Evolutionary conservation across 352 stramenopile species (phyloP).

Genomic region (Pythium insidiosum): DNA sequence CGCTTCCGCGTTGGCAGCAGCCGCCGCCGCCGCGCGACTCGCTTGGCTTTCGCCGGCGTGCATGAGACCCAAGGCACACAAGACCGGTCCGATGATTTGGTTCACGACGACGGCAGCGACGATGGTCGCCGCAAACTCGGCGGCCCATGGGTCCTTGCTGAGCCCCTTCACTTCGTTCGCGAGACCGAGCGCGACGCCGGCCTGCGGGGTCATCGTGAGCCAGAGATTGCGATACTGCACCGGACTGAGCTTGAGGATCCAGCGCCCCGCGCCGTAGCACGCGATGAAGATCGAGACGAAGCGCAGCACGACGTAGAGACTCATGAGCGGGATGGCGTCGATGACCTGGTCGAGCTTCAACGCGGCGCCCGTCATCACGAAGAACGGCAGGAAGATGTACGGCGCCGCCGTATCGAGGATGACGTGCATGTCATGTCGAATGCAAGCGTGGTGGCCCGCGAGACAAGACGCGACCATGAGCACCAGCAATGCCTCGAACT

Average conservation of each 20-base stretch:
- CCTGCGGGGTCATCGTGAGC: constrained; percentile 67
- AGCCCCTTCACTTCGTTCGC: constrained; percentile 48
- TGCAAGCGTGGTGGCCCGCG: constrained; percentile 45
- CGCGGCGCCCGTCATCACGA: constrained; percentile 68
- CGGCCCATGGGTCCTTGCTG: constrained; percentile 39
- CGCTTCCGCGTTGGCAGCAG: too few species aligned
- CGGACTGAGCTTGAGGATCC: constrained; percentile 45
- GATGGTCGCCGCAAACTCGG: constrained; percentile 55
- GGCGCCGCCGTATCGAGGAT: constrained; percentile 58
- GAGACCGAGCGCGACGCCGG: constrained; percentile 53
- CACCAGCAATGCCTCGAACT: constrained; percentile 62
- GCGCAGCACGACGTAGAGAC: constrained; percentile 44
- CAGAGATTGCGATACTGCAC: constrained; percentile 69
- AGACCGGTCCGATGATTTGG: constrained; percentile 59
- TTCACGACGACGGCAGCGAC: constrained; percentile 61
- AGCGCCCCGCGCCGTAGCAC: constrained; percentile 49
- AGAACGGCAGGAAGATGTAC: constrained; percentile 72
- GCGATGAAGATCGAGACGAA: constrained; percentile 55
- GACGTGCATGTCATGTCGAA: constrained; percentile 73
- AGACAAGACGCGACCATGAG: constrained; percentile 59
- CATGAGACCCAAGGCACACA: constrained; percentile 46
- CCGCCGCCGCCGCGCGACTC: too few species aligned
- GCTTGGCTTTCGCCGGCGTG: constrained; percentile 26
- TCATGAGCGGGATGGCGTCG: constrained; percentile 54
- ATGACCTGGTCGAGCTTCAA: constrained; percentile 60